phyloP scores from a whole-genome alignment of 108 stramenopile species.

The Pseudonitzschia pungens region DNA sequence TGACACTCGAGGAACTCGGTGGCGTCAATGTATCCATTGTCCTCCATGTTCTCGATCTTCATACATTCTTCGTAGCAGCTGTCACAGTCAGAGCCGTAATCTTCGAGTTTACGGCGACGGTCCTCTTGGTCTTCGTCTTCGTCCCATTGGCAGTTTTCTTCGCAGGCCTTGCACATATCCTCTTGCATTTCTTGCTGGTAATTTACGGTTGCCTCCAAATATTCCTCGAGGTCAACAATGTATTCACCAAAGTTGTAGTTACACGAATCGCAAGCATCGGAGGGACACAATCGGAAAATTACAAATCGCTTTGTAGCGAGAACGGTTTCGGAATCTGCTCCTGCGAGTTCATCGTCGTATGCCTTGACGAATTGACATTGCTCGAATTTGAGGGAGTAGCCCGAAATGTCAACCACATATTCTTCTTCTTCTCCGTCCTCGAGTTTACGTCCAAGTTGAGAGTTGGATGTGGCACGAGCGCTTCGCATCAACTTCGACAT shows the following conservation, averaged over 20 bases:
- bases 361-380: constrained; percentile 87
- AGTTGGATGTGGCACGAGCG: constrained; percentile 46
- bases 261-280: constrained; percentile 58
- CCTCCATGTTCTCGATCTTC: constrained; percentile 92
- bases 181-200: constrained; percentile 71
- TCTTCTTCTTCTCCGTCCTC: constrained; percentile 48
- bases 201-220: constrained; percentile 68
- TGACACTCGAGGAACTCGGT: constrained; percentile 75
- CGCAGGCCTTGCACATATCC: constrained; percentile 75
- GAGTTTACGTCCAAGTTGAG: constrained; percentile 55
- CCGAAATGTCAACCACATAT: constrained; percentile 64
- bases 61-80: constrained; percentile 76
- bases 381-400: constrained; percentile 80
- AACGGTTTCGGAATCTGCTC: constrained; percentile 55
- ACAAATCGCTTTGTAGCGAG: constrained; percentile 79
- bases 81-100: constrained; percentile 55
- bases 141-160: constrained; percentile 51
- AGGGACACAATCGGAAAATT: constrained; percentile 83
- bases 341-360: constrained; percentile 61
- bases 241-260: constrained; percentile 88
- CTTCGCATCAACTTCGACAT: constrained; percentile 53
- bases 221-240: constrained; percentile 74
- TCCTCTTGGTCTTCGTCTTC: constrained; percentile 20
- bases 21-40: constrained; percentile 84
- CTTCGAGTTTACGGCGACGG: constrained; percentile 32